These are phyloP conservation scores for Sporisorium iseilematis-ciliati DNA, from an alignment of 1,284 basidiomycete species.

Conservation along the genomic window DNA sequence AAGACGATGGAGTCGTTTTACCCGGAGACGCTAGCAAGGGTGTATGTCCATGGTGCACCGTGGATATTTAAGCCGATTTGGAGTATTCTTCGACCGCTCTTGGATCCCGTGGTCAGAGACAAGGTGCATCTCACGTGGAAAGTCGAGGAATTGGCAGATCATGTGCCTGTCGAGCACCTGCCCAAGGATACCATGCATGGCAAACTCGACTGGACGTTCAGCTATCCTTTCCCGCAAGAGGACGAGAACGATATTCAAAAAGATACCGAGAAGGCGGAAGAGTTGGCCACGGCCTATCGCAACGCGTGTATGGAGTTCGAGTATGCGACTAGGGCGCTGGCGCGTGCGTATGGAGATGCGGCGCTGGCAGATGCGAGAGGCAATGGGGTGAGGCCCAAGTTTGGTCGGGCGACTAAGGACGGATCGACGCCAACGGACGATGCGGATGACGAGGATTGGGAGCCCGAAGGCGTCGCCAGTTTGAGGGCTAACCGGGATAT, in stretches of 20 bases:
- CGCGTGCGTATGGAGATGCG: constrained; percentile 40
- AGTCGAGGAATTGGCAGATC: constrained; percentile 56
- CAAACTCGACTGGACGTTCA: constrained; percentile 55
- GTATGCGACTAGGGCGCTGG: constrained; percentile 52
- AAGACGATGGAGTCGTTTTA: constrained; percentile 66
- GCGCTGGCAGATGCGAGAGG: constrained; percentile 35
- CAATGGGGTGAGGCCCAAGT: constrained; percentile 26
- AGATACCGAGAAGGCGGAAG: constrained; percentile 34
- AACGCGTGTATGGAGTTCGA: constrained; percentile 56
- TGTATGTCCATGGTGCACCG: constrained; percentile 64
- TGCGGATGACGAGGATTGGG: constrained; percentile 49
- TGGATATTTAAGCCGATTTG: constrained; percentile 68
- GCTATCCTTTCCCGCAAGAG: constrained; percentile 46
- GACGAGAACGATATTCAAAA: constrained; percentile 58
- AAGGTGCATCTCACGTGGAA: constrained; percentile 62
- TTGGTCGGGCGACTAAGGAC: constrained; percentile 18
- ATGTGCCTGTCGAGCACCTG: constrained; percentile 54
- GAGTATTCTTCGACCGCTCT: constrained; percentile 60
- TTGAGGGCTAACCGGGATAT: constrained; percentile 61
- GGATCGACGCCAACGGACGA: constrained; percentile 10
- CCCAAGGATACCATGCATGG: constrained; percentile 56
- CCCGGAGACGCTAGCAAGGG: constrained; percentile 59
- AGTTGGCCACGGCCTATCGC: constrained; percentile 36
- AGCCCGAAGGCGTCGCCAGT: constrained; percentile 41
- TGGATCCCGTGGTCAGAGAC: constrained; percentile 65